Base-by-base conservation (phyloP, 75 land plant species). In the Isoetes taiwanensis region DNA sequence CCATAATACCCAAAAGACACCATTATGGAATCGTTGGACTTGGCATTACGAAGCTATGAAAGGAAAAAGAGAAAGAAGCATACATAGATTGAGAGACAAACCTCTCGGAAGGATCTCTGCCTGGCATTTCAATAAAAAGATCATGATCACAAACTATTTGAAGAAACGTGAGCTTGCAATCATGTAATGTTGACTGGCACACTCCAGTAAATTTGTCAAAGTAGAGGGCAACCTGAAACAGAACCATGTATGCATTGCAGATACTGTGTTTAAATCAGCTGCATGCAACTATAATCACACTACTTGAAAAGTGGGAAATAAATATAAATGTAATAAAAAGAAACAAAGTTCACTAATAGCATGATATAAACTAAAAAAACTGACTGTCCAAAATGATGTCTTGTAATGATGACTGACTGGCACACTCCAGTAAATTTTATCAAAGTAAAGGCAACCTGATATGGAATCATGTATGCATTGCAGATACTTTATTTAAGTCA, bases 51-150 rank as follows among this genome's bases (percentile, higher is more conserved):
- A 37, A 10, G 37, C 30, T 33, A 48, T 39, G 29, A 62, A 62
- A 62, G 19, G 41, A 27, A 62, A 46, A 16, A 61, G 5, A 28
- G 9, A 5, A 30, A 54, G 4, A 26, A 54, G 14, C 6, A 54
- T 54, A 27, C 14, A 10, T 14, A 10, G 39, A 10, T 10, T 37
- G 39, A 37, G 39, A 37, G 39, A 37, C 43, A 2, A 64, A 94
- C 99, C 99, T 94, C 40, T 94, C 99, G 29, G 99, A 80, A 64
- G 99, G 96, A 67, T 94, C 99, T 52, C 96, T 75, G 3, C 99
- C 99, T 46, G 99, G 99, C 96, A 94, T 81, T 72, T 94, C 99
- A 10, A 94, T 87, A 82, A 81, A 94, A 61, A 94, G 81, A 65
- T 94, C 99, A 67, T 94, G 99, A 59, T 94, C 99, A 69, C 90